Evolutionary conservation across 164 flowering plant species (phyloP), one percentile per base, ranked within the genome.

Genomic region (Echeveria elegans): DNA sequence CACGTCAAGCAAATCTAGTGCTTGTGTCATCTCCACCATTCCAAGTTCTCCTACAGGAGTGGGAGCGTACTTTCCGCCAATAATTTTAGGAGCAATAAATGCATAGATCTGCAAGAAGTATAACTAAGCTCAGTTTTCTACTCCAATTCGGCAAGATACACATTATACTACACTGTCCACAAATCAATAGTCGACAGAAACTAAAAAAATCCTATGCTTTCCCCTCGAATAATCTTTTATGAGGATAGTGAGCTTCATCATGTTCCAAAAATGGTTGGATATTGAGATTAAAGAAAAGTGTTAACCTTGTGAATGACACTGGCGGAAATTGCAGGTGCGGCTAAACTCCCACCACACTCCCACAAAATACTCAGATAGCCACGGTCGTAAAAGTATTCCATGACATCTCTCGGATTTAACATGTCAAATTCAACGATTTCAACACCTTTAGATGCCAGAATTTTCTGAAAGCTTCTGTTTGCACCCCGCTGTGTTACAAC

Each of bases 21-120:
- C 97, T 75, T 94, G 97, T 15, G 97, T 68, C 97, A 91, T 91
- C 79, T 94, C 96, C 78, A 91, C 93, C 97, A 89, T 91, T 72
- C 99, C 96, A 69, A 94, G 94, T 64, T 91, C 99, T 70, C 90
- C 96, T 65, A 94, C 90, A 12, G 96, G 97, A 75, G 99, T 68
- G 52, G 99, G 99, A 18, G 99, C 99, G 67, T 79, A 78, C 66
- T 69, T 83, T 65, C 99, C 97, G 2, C 99, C 97, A 70, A 94
- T 91, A 63, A 94, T 91, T 78, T 94, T 94, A 28, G 97, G 97
- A 69, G 96, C 96, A 81, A 94, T 83, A 87, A 94, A 92, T 65
- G 96, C 96, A 87, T 71, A 82, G 41, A 91, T 96, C 97, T 94
- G 82, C 68, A 81, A 32, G 18, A 71, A 66, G 47, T 74, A 28